Percentiles rank a stretch among this genome's conserved stretches.
Evolutionary conservation across 192 early-diverging fungal genomes (phyloP).

Genomic region (Geranomyces variabilis): DNA sequence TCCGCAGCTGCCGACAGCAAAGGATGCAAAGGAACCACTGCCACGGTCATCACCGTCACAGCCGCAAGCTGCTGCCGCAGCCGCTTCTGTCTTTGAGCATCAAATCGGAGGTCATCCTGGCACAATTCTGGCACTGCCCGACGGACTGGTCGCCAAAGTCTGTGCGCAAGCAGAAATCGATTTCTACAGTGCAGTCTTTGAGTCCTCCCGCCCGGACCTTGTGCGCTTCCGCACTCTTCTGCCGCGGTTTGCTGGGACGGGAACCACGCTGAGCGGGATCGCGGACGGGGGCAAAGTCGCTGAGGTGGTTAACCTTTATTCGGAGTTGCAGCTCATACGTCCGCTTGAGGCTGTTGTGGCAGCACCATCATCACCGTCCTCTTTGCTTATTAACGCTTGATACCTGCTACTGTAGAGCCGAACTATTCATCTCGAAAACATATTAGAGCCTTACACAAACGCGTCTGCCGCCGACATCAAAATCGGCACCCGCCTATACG

Average conservation of each 20-base stretch:
- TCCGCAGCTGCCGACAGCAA: too few species aligned
- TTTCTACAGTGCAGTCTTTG: constrained; percentile 70
- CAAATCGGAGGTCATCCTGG: constrained; percentile 86
- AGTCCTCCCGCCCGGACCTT: constrained; percentile 29
- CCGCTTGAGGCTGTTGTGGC: too few species aligned
- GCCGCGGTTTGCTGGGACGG: constrained; percentile 18
- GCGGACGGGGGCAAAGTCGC: too few species aligned
- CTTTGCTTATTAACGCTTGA: too few species aligned
- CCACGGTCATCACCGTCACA: not conserved
- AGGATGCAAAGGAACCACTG: not conserved
- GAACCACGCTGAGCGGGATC: too few species aligned
- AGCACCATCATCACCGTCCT: too few species aligned
- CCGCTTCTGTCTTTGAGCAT: constrained; percentile 1
- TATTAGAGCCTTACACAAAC: constrained; percentile 65
- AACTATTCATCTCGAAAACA: constrained; percentile 70
- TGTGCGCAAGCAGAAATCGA: constrained; percentile 61
- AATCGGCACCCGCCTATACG: constrained; percentile 78
- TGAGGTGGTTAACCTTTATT: too few species aligned
- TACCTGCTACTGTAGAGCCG: not conserved
- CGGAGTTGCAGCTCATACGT: too few species aligned
- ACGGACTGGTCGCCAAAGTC: constrained; percentile 75
- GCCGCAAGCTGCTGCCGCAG: not conserved
- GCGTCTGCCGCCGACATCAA: constrained; percentile 90
- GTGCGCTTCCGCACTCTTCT: constrained; percentile 2
- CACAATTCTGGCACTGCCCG: constrained; percentile 61